Percentiles rank a stretch among this genome's conserved stretches.
Conservation (phyloP, 75 land plant species). For the Pinus albicaulis region DNA sequence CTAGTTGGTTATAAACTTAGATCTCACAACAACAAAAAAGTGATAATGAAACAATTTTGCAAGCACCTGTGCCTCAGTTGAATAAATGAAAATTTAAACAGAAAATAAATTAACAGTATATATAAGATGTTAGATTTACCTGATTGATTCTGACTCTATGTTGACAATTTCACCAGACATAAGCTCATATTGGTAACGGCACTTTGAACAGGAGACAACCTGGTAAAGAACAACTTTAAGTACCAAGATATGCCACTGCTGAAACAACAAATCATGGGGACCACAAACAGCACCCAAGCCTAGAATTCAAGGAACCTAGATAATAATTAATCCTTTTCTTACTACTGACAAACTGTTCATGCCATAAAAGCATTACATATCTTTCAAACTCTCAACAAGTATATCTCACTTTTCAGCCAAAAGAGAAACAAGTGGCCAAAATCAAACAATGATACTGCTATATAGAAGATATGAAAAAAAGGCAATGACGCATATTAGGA, state of each 20-base stretch:
- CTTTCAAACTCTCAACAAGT: background rate
- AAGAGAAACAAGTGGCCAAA: background rate
- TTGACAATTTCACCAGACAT: constrained; percentile 79
- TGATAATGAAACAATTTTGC: constrained; percentile 1
- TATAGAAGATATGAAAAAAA: background rate
- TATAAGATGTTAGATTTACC: constrained; percentile 34
- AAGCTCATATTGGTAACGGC: constrained; percentile 97
- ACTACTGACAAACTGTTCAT: background rate
- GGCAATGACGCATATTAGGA: no score
- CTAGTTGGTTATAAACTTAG: no score
- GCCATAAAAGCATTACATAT: background rate
- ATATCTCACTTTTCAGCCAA: background rate
- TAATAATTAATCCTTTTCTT: background rate
- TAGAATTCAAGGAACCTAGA: background rate
- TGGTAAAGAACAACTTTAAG: constrained; percentile 33
- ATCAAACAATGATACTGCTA: background rate
- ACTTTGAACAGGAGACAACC: constrained; percentile 89
- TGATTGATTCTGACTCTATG: constrained; percentile 89
- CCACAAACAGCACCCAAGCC: background rate
- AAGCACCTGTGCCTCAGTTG: background rate
- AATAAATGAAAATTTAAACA: background rate
- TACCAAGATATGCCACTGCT: background rate
- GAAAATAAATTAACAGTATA: background rate
- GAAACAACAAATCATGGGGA: background rate
- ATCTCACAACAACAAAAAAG: background rate